Evolutionary conservation across 768 basidiomycete species (phyloP), one percentile per base, ranked within the genome.

Genomic region (Kwoniella pini): DNA sequence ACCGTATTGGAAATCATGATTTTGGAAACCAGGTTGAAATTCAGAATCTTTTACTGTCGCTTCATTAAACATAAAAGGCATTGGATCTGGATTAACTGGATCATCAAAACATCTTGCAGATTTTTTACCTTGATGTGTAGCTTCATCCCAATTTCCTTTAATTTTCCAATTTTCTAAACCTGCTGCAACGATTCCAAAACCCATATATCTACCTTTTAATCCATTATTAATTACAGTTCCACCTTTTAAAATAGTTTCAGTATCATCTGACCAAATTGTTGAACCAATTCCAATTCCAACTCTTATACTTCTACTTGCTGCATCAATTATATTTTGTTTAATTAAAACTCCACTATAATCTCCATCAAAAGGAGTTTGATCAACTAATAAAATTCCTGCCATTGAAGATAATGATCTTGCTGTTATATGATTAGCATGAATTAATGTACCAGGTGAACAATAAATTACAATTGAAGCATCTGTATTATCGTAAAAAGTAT

Each of bases 221-320:
- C 65, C 68, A 63, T 82, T 82, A 38, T 62, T 72, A n/a, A 67
- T 50, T 10, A 81, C 80, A 0, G 56, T 44, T 7, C 80, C 81
- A 26, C 79, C 80, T 28, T 61, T 71, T 22, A 79, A 65, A 45
- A 79, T 68, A 3, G 75, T 78, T 30, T 79, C 76, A 11, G 70
- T 70, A 61, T 76, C 76, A 62, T 80, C 79, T 26, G 77, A 78
- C 79, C 79, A 81, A 31, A 80, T 78, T 7, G 78, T 71, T 12
- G 79, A 64, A 0, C 81, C 81, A 22, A 80, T 65, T 27, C 81
- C 80, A 58, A 82, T 81, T 1, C 68, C 81, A 4, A 82, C 75
- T 9, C 80, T 64, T 52, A 82, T 80, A 0, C 77, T 75, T 0
- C 75, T 67, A 11, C 67, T 61, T 3, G 65, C 67, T 3, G 80